Evolutionary conservation across 139 green algal genomes (phyloP), one percentile per base, ranked within the genome.

Genomic region (Micromonas pusilla): DNA sequence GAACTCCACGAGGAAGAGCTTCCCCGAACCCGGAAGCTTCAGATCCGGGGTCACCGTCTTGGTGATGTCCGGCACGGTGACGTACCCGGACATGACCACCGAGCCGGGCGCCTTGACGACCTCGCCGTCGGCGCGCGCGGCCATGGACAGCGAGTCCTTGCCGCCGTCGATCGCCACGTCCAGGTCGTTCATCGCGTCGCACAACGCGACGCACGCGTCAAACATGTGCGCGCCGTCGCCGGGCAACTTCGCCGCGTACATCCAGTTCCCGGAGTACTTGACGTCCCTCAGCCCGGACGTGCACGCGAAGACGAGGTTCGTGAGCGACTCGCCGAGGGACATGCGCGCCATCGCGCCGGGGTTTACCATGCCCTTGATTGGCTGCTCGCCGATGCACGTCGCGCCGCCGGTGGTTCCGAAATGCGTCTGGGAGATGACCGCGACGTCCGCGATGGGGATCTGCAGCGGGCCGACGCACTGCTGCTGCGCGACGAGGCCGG

Each of bases 121-220:
- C 87, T 98, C 94, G 2, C 86, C 88, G 39, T 79, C 87, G 39
- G 86, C 84, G 33, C 33, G 33, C 2, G 68, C 95, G 0, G 95
- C 95, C 95, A 99, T 99, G 67, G 91, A 97, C 5, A 99, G 87
- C 23, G 85, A 93, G 87, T 99, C 95, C 87, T 99, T 99, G 75
- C 95, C 95, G 74, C 95, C 95, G 78, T 99, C 95, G 72, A 94
- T 94, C 0, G 95, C 95, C 34, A 97, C 79, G 23, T 85, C 87
- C 25, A 98, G 85, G 38, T 89, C 77, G n/a, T 97, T 80, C 90
- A 96, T 96, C 4, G 86, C 83, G 52, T 96, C 90, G 21, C 85
- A 45, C 38, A 98, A 82, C 0, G 90, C 89, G 5, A 82, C 72
- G 1, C 93, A 94, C 1, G 95, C 93, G 66, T 97, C 90, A 72